Conservation (phyloP, 768 basidiomycete genomes). For the Amanita exitialis region DNA sequence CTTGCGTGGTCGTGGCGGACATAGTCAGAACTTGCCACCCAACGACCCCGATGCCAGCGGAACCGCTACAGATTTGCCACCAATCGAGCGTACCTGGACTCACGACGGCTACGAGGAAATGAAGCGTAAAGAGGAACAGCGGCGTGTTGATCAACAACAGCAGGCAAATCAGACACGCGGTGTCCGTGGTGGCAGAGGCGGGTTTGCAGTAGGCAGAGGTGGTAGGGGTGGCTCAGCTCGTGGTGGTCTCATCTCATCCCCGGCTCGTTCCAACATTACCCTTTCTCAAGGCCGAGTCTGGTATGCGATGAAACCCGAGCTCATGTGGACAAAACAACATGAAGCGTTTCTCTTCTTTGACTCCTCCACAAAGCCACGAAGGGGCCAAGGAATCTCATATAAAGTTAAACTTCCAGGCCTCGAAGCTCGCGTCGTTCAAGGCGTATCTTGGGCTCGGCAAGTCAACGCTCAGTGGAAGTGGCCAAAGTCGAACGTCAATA, state of each 20-base stretch:
- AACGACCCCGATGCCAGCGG: conserved; percentile 10
- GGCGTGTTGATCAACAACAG: conserved; percentile 23
- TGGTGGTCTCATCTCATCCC: conserved; percentile 27
- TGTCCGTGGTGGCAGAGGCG: conserved; percentile 37
- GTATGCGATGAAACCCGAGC: conserved; percentile 71
- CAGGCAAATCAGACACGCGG: conserved; percentile 14
- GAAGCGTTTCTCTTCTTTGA: conserved; percentile 69
- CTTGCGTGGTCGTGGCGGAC: conserved; percentile 44
- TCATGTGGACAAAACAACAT: conserved; percentile 76
- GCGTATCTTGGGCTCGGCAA: conserved; percentile 7
- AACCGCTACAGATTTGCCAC: conserved; percentile 30
- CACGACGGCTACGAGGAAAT: conserved; percentile 89
- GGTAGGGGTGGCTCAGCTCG: conserved; percentile 34
- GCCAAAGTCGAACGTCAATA: conserved; percentile 7
- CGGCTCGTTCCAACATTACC: conserved; percentile 20
- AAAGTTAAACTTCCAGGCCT: conserved; percentile 57
- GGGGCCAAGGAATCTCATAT: conserved; percentile 40
- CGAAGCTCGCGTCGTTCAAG: conserved; percentile 31
- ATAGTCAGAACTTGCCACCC: conserved; percentile 4
- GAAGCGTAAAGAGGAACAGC: conserved; percentile 62
- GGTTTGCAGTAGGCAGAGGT: conserved; percentile 34
- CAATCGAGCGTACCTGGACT: conserved; percentile 65
- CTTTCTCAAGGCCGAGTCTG: conserved; percentile 40
- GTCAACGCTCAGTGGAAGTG: background rate
- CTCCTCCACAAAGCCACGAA: conserved; percentile 43